A percentile compares a stretch with the other conserved stretches of the same genome.
These are phyloP conservation scores for Aspergillus pseudotamarii DNA, from an alignment of 2,329 filamentous ascomycete genomes.

Conservation along the genomic window DNA sequence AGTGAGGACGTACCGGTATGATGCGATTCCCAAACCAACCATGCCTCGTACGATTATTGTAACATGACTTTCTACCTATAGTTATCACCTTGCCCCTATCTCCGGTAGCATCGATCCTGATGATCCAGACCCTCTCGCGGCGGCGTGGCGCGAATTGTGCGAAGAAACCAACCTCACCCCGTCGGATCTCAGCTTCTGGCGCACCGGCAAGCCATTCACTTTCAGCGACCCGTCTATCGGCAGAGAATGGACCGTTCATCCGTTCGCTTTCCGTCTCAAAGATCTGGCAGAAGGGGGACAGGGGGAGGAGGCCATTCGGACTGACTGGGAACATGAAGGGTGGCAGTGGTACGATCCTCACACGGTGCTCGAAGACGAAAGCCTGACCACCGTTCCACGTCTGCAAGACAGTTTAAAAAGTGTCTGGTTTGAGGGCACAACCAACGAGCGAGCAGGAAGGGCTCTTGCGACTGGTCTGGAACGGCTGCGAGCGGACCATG, in stretches of 20 bases:
- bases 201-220: conserved; percentile 61
- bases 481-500: conserved; percentile 57
- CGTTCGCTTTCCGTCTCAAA: conserved; percentile 59
- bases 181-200: conserved; percentile 53
- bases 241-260: conserved; percentile 64
- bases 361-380: conserved; percentile 50
- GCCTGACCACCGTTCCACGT: conserved; percentile 58
- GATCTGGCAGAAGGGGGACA: conserved; percentile 37
- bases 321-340: conserved; percentile 65
- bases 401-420: conserved; percentile 61
- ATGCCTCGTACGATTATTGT: background rate
- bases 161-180: conserved; percentile 63
- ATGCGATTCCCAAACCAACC: background rate
- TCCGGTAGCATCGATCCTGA: conserved; percentile 61
- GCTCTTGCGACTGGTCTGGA: conserved; percentile 53
- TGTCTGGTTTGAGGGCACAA: conserved; percentile 61
- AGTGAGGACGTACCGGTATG: conserved; percentile 62
- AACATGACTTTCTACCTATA: background rate
- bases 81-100: conserved; percentile 62
- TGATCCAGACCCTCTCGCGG: conserved; percentile 56
- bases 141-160: conserved; percentile 64
- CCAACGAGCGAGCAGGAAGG: conserved; percentile 50
- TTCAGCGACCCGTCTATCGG: conserved; percentile 58
- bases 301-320: conserved; percentile 44
- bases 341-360: conserved; percentile 62